Percentiles rank a stretch among this genome's conserved stretches.
These are phyloP conservation scores for Amniculicola lignicola DNA, from an alignment of 495 filamentous ascomycete genomes.

Conservation along the genomic window DNA sequence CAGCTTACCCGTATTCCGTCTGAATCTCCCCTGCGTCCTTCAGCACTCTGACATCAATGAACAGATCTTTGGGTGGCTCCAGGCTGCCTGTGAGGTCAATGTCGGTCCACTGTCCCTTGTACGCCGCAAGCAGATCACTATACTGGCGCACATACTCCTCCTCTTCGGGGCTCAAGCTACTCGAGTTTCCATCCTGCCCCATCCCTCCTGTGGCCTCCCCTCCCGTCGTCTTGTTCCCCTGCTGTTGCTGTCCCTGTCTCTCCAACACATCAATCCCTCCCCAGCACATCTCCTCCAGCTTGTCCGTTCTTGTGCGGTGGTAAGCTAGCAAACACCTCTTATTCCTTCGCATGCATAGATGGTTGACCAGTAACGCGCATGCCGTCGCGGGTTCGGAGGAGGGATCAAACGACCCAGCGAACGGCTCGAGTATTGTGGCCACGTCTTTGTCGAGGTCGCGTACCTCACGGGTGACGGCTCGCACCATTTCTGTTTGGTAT, in stretches of 20 bases:
- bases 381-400: conserved; percentile 78
- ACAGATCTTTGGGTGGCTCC: conserved; percentile 91
- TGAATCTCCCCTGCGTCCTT: conserved; percentile 99
- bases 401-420: conserved; percentile 80
- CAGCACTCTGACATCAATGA: conserved; percentile 94
- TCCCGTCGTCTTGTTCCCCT: conserved; percentile 44
- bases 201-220: conserved; percentile 34
- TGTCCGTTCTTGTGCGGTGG: conserved; percentile 83
- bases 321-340: conserved; percentile 96
- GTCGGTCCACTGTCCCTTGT: conserved; percentile 99
- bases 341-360: conserved; percentile 91
- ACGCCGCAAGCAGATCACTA: conserved; percentile 85
- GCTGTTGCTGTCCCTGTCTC: conserved; percentile 48
- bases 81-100: conserved; percentile 93
- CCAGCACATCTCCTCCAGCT: conserved; percentile 94
- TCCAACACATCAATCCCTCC: conserved; percentile 76
- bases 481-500: conserved; percentile 90
- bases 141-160: conserved; percentile 94
- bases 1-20: conserved; percentile 94
- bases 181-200: conserved; percentile 51
- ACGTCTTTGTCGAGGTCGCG: conserved; percentile 92
- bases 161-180: conserved; percentile 91
- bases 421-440: conserved; percentile 72
- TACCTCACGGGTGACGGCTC: conserved; percentile 83
- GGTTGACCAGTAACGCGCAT: conserved; percentile 85